A percentile compares a stretch with the other conserved stretches of the same genome.
Evolutionary conservation across 2,329 filamentous ascomycete species (phyloP).

Genomic region (Fusarium burgessii): DNA sequence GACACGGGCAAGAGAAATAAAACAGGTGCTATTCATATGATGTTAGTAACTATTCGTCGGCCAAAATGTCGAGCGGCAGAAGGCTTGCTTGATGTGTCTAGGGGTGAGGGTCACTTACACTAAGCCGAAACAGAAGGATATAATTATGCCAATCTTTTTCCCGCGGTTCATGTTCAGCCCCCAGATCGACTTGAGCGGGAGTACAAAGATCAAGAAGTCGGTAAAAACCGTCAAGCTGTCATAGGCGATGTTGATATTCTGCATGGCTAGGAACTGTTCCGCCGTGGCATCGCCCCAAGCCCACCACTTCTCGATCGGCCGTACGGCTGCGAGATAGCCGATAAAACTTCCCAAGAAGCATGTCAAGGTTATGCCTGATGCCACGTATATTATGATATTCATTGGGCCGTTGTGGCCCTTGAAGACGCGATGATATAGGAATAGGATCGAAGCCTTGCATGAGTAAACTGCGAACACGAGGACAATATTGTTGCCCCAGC

Average conservation of each 20-base stretch:
- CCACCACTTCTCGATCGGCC: constrained; percentile 15
- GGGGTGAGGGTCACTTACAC: neutral
- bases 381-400: constrained; percentile 4
- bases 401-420: constrained; percentile 8
- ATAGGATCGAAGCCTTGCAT: constrained; percentile 15
- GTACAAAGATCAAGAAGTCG: constrained; percentile 17
- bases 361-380: neutral
- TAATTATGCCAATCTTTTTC: constrained; percentile 10
- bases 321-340: constrained; percentile 3
- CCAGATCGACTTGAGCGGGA: constrained; percentile 14
- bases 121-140: constrained; percentile 13
- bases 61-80: neutral
- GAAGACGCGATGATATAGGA: constrained; percentile 13
- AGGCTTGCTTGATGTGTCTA: no score
- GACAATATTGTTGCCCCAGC: constrained; percentile 5
- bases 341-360: constrained; percentile 20
- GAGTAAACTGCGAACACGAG: constrained; percentile 7
- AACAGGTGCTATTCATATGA: neutral
- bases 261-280: constrained; percentile 14
- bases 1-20: neutral
- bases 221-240: constrained; percentile 10
- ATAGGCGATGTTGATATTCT: constrained; percentile 9
- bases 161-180: constrained; percentile 8
- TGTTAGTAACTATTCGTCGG: accelerated
- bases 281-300: constrained; percentile 16